phyloP scores from a whole-genome alignment of 495 filamentous ascomycete genomes.

The Halenospora varia region DNA sequence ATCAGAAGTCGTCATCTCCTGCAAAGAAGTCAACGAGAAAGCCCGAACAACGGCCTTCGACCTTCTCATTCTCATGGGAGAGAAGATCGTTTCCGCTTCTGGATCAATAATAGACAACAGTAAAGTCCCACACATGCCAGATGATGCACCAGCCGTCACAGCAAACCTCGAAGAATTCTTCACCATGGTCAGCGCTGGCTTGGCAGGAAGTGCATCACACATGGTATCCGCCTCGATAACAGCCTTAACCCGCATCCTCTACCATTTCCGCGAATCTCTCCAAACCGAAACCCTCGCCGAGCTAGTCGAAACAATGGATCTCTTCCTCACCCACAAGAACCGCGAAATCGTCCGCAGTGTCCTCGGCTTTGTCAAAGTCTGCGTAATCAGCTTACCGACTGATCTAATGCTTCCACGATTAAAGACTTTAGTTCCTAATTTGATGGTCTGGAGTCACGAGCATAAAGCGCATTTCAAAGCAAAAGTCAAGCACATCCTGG shows the following conservation, averaged over 20 bases:
- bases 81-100: slow-evolving; percentile 60
- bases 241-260: slow-evolving; percentile 84
- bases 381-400: slow-evolving; percentile 76
- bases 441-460: slow-evolving; percentile 95
- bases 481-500: slow-evolving; percentile 96
- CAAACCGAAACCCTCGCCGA: slow-evolving; percentile 56
- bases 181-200: slow-evolving; percentile 95
- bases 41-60: slow-evolving; percentile 86
- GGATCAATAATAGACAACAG: slow-evolving; percentile 79
- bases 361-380: slow-evolving; percentile 95
- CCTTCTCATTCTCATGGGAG: slow-evolving; percentile 81
- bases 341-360: slow-evolving; percentile 92
- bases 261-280: slow-evolving; percentile 71
- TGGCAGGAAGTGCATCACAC: slow-evolving; percentile 86
- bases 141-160: slow-evolving; percentile 67
- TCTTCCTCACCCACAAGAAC: slow-evolving; percentile 92
- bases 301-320: slow-evolving; percentile 84
- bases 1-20: slow-evolving; percentile 87
- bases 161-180: slow-evolving; percentile 92
- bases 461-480: slow-evolving; percentile 93
- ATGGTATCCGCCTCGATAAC: slow-evolving; percentile 95
- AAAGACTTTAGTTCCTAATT: slow-evolving; percentile 70
- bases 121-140: slow-evolving; percentile 78
- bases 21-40: slow-evolving; percentile 96
- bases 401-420: slow-evolving; percentile 72